A percentile compares a stretch with the other conserved stretches of the same genome.
Evolutionary conservation across 805 yeast genomes (phyloP).

Genomic region (Vanderwaltozyma tropicalis): DNA sequence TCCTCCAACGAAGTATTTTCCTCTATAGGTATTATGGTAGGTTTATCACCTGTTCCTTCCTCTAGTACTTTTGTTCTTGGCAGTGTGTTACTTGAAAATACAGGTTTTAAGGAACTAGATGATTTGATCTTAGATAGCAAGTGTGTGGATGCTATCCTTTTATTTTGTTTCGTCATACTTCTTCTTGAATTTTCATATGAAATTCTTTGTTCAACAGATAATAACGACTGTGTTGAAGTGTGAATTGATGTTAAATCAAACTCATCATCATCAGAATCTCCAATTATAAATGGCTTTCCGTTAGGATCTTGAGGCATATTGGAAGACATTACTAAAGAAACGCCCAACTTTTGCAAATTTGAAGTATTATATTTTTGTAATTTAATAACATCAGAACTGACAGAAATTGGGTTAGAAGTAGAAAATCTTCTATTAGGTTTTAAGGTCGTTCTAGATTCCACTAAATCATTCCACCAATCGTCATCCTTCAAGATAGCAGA

Average conservation of each 20-base stretch:
- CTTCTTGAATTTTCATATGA: conserved; percentile 8
- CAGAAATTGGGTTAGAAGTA: conserved; percentile 22
- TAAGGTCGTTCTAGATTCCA: conserved; percentile 41
- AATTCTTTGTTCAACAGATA: conserved; percentile 5
- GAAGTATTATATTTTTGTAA: conserved; percentile 36
- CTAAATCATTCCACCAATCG: conserved; percentile 77
- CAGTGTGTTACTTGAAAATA: conserved; percentile 59
- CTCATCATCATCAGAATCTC: conserved; percentile 21
- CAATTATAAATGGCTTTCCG: conserved; percentile 22
- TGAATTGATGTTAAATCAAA: conserved; percentile 18
- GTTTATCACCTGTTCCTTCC: conserved; percentile 58
- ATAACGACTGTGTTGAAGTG: conserved; percentile 6
- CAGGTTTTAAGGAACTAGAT: conserved; percentile 34
- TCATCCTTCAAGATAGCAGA: conserved; percentile 45
- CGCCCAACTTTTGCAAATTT: conserved; percentile 64
- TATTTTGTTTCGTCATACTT: neutral
- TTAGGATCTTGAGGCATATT: conserved; percentile 33
- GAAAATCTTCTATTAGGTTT: conserved; percentile 24
- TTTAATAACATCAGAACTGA: conserved; percentile 8
- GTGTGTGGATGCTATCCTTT: neutral
- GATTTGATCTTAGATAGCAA: conserved; percentile 1
- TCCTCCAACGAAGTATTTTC: conserved; percentile 10
- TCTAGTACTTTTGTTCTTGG: conserved; percentile 60
- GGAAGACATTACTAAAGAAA: conserved; percentile 69
- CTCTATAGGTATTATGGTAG: conserved; percentile 49